Percentiles rank a stretch among this genome's conserved stretches.
These are phyloP conservation scores for Gaultheria prostrata DNA, from an alignment of 148 eudicot genomes.

Conservation along the genomic window DNA sequence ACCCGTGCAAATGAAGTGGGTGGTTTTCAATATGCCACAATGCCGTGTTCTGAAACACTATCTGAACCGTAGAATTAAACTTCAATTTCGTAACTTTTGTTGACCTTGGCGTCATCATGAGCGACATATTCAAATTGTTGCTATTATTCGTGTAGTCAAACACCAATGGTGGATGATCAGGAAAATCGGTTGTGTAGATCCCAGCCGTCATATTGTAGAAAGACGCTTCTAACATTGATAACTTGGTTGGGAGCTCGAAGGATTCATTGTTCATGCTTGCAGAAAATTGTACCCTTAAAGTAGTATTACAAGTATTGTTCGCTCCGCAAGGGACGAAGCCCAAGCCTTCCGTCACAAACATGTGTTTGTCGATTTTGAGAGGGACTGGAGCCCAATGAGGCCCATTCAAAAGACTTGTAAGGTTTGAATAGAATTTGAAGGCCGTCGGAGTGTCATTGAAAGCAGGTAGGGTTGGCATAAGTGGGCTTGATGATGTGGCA, in stretches of 20 bases:
- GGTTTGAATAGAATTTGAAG: conserved; percentile 38
- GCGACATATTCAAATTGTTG: conserved; percentile 32
- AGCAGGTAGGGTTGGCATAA: conserved; percentile 54
- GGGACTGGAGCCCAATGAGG: conserved; percentile 54
- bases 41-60: conserved; percentile 62
- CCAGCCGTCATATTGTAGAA: conserved; percentile 30
- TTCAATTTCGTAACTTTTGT: conserved; percentile 58
- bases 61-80: conserved; percentile 57
- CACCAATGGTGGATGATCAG: conserved; percentile 37
- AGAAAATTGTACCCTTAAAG: conserved; percentile 36
- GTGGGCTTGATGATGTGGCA: conserved; percentile 19
- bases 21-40: conserved; percentile 52
- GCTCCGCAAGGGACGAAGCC: conserved; percentile 50
- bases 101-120: conserved; percentile 36
- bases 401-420: conserved; percentile 42
- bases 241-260: conserved; percentile 37
- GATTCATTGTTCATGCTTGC: conserved; percentile 66
- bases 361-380: conserved; percentile 36
- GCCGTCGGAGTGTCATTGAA: conserved; percentile 59
- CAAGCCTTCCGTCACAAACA: conserved; percentile 61
- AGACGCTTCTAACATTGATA: conserved; percentile 53
- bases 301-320: conserved; percentile 45
- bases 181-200: conserved; percentile 55
- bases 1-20: conserved; percentile 78
- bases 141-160: conserved; percentile 54